Evolutionary conservation across 805 yeast species (phyloP), one percentile per base, ranked within the genome.

Genomic region (Blastobotrys robertii): DNA sequence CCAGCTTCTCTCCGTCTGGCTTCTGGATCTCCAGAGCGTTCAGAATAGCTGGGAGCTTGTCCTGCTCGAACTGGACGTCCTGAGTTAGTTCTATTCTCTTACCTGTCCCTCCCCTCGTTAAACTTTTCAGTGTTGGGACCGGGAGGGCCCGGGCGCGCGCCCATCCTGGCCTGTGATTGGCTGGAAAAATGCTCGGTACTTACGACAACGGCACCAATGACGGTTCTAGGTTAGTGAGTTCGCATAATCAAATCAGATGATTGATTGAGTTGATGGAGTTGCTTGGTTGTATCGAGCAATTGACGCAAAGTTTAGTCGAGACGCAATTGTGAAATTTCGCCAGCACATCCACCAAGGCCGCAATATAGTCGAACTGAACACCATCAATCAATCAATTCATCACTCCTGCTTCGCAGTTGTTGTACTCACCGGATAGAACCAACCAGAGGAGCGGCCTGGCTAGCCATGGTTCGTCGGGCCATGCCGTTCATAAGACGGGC

Each of bases 141-240:
- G 15, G 33, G 25, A 19, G 25, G 25, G 25, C 25, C 25, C 25
- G 25, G 25, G 25, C 25, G 25, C 25, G 25, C 25, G 25, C 25
- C 25, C 25, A 19, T 40, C 19, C 32, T 34, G 38, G 33, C 33
- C 30, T 33, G 19, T 40, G 43, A 40, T 40, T 40, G 43, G 43
- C 43, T 22, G 14, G 34, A 8, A 34, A 19, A 33, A 33, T 11
- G 10, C 15, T 33, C 15, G 35, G 36, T 34, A 57, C 60, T 49
- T 56, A 56, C 95, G 72, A 87, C 96, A 72, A 87, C 90, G 76
- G 97, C 97, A 86, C 97, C 97, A 69, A 87, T 87, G 64, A 87
- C 96, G 60, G 96, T 90, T 77, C 95, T 82, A 60, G 30, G 37
- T 19, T 19, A 19, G 37, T 13, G 37, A 34, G 50, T 41, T 37